Percentiles rank a stretch among this genome's conserved stretches.
Evolutionary conservation across 2,329 filamentous ascomycete genomes (phyloP).

Genomic region (Dactylellina parvicollis): DNA sequence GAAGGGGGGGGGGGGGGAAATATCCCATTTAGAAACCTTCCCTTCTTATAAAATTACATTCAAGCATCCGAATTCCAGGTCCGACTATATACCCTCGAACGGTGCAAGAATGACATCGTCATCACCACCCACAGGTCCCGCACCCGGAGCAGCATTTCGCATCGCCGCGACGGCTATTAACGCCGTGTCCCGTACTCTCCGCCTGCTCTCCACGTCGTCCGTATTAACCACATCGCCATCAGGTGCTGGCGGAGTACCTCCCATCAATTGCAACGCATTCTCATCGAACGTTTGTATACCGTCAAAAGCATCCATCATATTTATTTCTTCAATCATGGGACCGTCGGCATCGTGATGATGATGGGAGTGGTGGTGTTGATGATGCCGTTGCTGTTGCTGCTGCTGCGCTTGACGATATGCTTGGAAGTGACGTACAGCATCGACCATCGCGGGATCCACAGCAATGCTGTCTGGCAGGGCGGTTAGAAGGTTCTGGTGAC

Average conservation of each 20-base stretch:
- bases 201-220: slow-evolving; percentile 20
- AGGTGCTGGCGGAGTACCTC: slow-evolving; percentile 11
- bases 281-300: slow-evolving; percentile 44
- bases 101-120: slow-evolving; percentile 24
- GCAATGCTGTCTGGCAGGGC: slow-evolving; percentile 46
- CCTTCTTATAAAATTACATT: too few species aligned
- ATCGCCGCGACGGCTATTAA: slow-evolving; percentile 39
- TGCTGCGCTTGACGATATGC: slow-evolving; percentile 36
- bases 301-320: slow-evolving; percentile 45
- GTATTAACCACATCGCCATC: slow-evolving; percentile 26
- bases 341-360: slow-evolving; percentile 21
- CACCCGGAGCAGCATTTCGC: background rate
- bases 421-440: slow-evolving; percentile 49
- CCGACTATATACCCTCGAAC: slow-evolving; percentile 12
- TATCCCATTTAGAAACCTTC: too few species aligned
- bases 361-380: slow-evolving; percentile 27
- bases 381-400: slow-evolving; percentile 43
- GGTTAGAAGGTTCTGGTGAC: slow-evolving; percentile 11
- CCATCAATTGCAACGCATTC: slow-evolving; percentile 33
- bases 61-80: too few species aligned
- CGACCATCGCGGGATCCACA: slow-evolving; percentile 57
- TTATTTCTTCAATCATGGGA: slow-evolving; percentile 43
- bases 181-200: slow-evolving; percentile 16
- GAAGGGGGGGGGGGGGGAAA: background rate
- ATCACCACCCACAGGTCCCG: slow-evolving; percentile 22